phyloP scores from a whole-genome alignment of 352 stramenopile species.

The Globisporangium acanthophoron region DNA sequence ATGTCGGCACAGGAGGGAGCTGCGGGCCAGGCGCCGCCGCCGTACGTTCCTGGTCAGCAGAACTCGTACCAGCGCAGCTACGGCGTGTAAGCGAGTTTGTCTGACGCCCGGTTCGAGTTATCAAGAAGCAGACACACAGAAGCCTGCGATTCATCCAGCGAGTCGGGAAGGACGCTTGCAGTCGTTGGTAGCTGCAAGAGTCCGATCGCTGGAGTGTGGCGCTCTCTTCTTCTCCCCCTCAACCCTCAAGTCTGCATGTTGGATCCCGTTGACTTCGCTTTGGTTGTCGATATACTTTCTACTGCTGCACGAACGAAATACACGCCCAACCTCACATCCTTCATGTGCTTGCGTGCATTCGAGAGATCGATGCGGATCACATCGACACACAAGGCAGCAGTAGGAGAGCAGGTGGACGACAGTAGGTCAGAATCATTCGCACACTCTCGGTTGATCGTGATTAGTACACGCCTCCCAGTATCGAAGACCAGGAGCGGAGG shows the following conservation, averaged over 20 bases:
- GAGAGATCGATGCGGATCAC: no score
- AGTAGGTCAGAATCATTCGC: no score
- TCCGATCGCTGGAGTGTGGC: neutral
- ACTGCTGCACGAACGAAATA: neutral
- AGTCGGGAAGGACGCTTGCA: conserved; percentile 2
- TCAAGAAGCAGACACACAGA: neutral
- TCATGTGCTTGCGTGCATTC: no score
- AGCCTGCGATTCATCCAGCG: conserved; percentile 1
- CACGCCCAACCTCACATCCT: neutral
- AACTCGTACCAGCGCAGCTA: conserved; percentile 89
- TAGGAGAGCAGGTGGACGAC: no score
- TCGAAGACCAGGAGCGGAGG: no score
- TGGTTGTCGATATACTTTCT: neutral
- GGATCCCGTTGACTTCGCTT: neutral
- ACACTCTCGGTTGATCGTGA: no score
- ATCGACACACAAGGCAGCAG: no score
- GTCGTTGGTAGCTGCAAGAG: conserved; percentile 15
- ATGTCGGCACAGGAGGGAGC: conserved; percentile 64
- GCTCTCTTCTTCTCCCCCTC: neutral
- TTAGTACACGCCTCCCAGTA: no score
- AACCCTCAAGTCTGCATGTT: neutral
- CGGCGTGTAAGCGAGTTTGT: conserved; percentile 44
- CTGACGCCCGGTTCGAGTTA: neutral
- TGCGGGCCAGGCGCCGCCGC: conserved; percentile 52
- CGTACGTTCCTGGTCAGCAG: conserved; percentile 85